Percentiles rank a stretch among this genome's conserved stretches.
These are phyloP conservation scores for Cystobasidium slooffiae DNA, from an alignment of 1,284 basidiomycete genomes.

Conservation along the genomic window DNA sequence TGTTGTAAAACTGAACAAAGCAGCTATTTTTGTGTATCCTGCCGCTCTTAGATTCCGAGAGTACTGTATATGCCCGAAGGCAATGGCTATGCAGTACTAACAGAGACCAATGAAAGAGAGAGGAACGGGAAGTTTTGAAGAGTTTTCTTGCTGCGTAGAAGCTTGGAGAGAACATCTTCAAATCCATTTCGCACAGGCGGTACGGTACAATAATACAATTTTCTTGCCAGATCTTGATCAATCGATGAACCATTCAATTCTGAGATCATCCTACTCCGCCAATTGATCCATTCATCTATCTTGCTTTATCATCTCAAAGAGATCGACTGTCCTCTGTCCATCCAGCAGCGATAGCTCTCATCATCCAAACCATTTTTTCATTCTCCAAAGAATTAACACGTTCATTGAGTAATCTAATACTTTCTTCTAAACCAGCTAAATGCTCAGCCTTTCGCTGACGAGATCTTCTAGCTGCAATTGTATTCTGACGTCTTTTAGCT, in stretches of 20 bases:
- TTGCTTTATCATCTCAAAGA: not conserved
- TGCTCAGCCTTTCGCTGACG: conserved; percentile 76
- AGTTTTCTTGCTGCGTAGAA: too few species aligned
- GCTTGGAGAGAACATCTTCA: too few species aligned
- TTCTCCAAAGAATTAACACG: conserved; percentile 54
- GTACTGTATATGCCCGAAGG: too few species aligned
- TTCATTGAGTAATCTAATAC: conserved; percentile 51
- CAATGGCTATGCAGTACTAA: too few species aligned
- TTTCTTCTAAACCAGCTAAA: conserved; percentile 66
- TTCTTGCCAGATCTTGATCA: too few species aligned
- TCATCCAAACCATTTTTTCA: conserved; percentile 38
- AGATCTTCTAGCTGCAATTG: conserved; percentile 73
- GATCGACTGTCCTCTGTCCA: conserved; percentile 33
- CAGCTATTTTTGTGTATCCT: too few species aligned
- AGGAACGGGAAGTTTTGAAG: too few species aligned
- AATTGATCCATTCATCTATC: not conserved
- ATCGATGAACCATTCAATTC: too few species aligned
- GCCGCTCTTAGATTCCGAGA: too few species aligned
- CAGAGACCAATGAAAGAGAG: too few species aligned
- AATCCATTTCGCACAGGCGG: too few species aligned
- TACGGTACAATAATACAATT: too few species aligned
- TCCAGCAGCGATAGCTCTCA: conserved; percentile 37
- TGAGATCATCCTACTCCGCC: not conserved
- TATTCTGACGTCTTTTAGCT: conserved; percentile 76
- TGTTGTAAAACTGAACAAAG: not conserved